These are phyloP conservation scores for Kappamyces sp. DNA, from an alignment of 192 early-diverging fungal genomes.

Conservation along the genomic window DNA sequence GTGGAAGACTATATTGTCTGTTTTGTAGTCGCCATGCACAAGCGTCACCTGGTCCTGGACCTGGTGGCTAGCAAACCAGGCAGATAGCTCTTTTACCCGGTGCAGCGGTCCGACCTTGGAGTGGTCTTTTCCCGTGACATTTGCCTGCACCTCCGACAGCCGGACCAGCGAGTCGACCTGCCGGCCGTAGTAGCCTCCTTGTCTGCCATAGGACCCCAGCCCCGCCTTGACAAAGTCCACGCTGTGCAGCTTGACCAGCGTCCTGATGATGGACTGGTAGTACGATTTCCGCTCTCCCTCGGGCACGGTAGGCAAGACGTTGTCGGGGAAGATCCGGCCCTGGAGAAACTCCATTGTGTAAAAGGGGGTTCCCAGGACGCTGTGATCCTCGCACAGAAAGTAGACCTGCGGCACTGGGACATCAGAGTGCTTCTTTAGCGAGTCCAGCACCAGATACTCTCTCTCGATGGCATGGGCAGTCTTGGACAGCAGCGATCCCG, in stretches of 20 bases:
- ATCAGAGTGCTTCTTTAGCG: slow-evolving; percentile 62
- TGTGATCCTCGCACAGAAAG: slow-evolving; percentile 77
- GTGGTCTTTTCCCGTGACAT: slow-evolving; percentile 49
- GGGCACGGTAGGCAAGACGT: slow-evolving; percentile 13
- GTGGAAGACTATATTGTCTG: slow-evolving; percentile 48
- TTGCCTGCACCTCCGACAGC: slow-evolving; percentile 63
- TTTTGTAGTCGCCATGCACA: slow-evolving; percentile 92
- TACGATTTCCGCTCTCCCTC: slow-evolving; percentile 7
- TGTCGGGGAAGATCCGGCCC: slow-evolving; percentile 75
- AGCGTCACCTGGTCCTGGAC: slow-evolving; percentile 72
- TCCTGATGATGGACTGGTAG: slow-evolving; percentile 58
- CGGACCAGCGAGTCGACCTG: slow-evolving; percentile 67
- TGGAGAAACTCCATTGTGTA: slow-evolving; percentile 95
- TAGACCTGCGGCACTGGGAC: slow-evolving; percentile 89
- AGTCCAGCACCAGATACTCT: slow-evolving; percentile 75
- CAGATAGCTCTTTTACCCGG: slow-evolving; percentile 57
- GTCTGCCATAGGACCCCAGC: slow-evolving; percentile 61
- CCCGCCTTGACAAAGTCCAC: slow-evolving; percentile 62
- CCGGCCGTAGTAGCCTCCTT: slow-evolving; percentile 73
- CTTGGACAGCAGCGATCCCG: slow-evolving; percentile 72
- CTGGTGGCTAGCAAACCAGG: slow-evolving; percentile 66
- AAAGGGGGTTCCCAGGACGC: slow-evolving; percentile 85
- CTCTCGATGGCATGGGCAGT: slow-evolving; percentile 92
- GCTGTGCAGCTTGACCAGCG: slow-evolving; percentile 73
- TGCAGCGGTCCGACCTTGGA: slow-evolving; percentile 61